Evolutionary conservation across 1,139 yeast genomes (phyloP), one percentile per base, ranked within the genome.

Genomic region (Debaryomyces subglobosus): DNA sequence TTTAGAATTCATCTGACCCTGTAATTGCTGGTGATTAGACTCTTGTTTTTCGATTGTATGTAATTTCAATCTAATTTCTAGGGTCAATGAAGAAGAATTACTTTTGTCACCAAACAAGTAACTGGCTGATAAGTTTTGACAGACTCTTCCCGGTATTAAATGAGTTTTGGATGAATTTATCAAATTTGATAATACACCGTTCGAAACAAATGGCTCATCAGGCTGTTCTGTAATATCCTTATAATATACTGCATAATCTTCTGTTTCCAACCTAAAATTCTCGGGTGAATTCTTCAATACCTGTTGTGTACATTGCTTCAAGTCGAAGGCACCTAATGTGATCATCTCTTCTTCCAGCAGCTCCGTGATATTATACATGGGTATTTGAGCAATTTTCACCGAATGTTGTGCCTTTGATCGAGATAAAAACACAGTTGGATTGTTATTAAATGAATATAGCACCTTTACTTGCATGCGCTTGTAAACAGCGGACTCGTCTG

Each of bases 151-250:
- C 0, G 89, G 86, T 13, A 86, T 73, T 32, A 84, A 63, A 38
- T 64, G 64, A 5, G 65, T 59, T 32, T 68, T 67, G 5, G 67
- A 49, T 33, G 67, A 58, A 18, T 59, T 47, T 9, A 74, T 52
- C 36, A 75, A 61, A 32, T 74, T 71, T 1, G 89, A 82, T 44
- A 84, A 71, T 20, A 83, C 72, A 0, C 94, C 94, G 55, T 82
- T 79, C 16, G 89, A 85, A 8, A 86, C 94, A 61, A 84, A 82
- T 2, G 94, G 94, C 64, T 86, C 92, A 58, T 84, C 89, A 5
- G 82, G 82, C 58, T 76, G 80, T 62, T 86, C 94, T 29, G 87
- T 80, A 43, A 86, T 78, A 61, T 86, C 94, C 57, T 82, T 84
- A 55, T 83, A 85, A 64, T 86, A 86, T 16, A 86, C 81, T 37